Evolutionary conservation across 1,139 yeast species (phyloP).

Genomic region (Suzukiozyma palmioleophila): DNA sequence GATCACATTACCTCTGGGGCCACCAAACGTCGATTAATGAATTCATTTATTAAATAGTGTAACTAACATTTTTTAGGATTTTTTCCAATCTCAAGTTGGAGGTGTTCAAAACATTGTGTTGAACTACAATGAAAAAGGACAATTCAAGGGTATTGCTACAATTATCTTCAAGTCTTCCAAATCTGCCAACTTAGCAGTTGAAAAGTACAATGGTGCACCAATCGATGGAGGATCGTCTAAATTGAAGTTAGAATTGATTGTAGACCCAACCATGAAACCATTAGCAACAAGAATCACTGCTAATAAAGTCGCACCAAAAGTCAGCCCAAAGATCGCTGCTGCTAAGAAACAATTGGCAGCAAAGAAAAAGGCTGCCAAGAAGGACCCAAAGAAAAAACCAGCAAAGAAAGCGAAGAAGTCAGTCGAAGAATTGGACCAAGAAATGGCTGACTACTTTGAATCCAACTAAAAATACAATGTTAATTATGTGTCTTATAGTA

Average conservation of each 20-base stretch:
- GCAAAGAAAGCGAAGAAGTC: constrained; percentile 63
- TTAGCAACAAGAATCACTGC: constrained; percentile 68
- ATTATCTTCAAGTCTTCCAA: constrained; percentile 67
- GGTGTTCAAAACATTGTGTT: constrained; percentile 70
- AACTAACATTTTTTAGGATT: constrained; percentile 53
- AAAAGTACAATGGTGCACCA: constrained; percentile 87
- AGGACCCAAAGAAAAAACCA: constrained; percentile 24
- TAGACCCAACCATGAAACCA: constrained; percentile 81
- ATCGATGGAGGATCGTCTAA: constrained; percentile 82
- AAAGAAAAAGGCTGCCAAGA: constrained; percentile 25
- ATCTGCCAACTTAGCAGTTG: constrained; percentile 69
- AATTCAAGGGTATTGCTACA: constrained; percentile 89
- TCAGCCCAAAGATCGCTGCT: constrained; percentile 26
- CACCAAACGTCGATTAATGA: too few relatives aligned
- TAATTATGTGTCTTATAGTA: neutral
- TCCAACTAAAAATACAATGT: constrained; percentile 15
- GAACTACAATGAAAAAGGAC: constrained; percentile 83
- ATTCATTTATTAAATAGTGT: neutral
- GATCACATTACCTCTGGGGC: too few relatives aligned
- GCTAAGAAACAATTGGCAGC: constrained; percentile 18
- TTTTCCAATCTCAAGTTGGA: constrained; percentile 84
- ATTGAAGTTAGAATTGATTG: constrained; percentile 77
- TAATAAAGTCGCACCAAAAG: constrained; percentile 24
- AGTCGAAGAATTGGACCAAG: constrained; percentile 87
- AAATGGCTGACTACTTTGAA: constrained; percentile 82